Conservation (phyloP, 139 green algal genomes). For the Chloropicon primus region DNA sequence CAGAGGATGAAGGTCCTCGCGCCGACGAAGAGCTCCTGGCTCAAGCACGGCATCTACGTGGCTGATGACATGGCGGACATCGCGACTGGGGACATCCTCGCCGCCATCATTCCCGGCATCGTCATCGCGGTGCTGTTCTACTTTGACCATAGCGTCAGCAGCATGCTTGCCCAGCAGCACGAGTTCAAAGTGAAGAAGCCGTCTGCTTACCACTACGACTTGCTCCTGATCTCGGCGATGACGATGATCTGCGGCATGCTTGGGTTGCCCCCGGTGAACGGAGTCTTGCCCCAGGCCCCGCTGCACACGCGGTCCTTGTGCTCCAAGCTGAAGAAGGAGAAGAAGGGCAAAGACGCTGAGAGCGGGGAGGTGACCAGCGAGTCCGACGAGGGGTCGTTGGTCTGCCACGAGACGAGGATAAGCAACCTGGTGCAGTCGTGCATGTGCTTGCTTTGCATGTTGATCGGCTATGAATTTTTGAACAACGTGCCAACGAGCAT, state of each 20-base stretch:
- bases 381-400: slow-evolving; percentile 15
- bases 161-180: slow-evolving; percentile 53
- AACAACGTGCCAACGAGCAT: slow-evolving; percentile 28
- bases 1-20: background rate
- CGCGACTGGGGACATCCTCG: slow-evolving; percentile 40
- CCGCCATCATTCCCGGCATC: slow-evolving; percentile 52
- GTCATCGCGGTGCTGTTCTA: slow-evolving; percentile 79
- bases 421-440: slow-evolving; percentile 47
- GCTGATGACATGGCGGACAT: slow-evolving; percentile 25
- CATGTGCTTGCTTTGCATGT: background rate
- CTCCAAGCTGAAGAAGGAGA: background rate
- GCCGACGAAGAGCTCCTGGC: background rate
- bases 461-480: background rate
- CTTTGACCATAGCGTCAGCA: slow-evolving; percentile 75
- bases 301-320: slow-evolving; percentile 52
- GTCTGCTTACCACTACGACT: slow-evolving; percentile 38
- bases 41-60: background rate
- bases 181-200: slow-evolving; percentile 38
- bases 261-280: slow-evolving; percentile 73
- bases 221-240: slow-evolving; percentile 54
- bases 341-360: background rate
- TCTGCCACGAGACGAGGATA: slow-evolving; percentile 59
- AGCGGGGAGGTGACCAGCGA: background rate
- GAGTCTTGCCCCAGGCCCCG: slow-evolving; percentile 68
- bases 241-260: slow-evolving; percentile 58